A percentile compares a stretch with the other conserved stretches of the same genome.
These are phyloP conservation scores for Eimeria zaria DNA, from an alignment of 169 alveolate genomes.

Conservation along the genomic window DNA sequence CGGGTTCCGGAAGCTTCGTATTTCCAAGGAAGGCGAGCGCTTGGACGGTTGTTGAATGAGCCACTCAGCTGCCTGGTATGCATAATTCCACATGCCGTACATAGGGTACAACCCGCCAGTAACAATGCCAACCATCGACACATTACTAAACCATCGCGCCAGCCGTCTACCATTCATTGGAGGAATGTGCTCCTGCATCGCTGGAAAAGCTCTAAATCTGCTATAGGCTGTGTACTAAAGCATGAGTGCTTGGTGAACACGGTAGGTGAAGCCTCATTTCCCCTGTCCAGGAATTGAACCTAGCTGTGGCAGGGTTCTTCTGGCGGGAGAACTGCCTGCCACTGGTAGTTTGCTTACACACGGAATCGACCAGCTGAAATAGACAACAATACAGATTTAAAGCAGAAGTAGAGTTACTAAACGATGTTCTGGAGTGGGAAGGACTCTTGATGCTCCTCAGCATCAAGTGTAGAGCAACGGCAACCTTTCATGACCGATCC, in stretches of 20 bases:
- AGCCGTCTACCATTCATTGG: not conserved
- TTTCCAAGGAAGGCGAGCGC: not conserved
- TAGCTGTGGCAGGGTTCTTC: not conserved
- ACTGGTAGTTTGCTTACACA: not conserved
- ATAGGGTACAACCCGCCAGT: not conserved
- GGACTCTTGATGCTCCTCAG: not conserved
- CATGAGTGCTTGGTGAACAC: not conserved
- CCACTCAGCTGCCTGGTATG: not conserved
- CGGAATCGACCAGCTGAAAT: not conserved
- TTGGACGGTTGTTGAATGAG: not conserved
- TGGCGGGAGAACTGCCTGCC: not conserved
- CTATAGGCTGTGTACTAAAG: not conserved
- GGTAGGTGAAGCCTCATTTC: not conserved
- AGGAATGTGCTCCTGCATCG: not conserved
- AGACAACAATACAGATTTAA: not conserved
- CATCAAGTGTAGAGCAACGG: not conserved
- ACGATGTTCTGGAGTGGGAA: not conserved
- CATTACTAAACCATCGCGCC: not conserved
- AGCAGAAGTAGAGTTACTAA: not conserved
- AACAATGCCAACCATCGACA: not conserved
- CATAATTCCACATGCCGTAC: not conserved
- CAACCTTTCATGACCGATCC: not conserved
- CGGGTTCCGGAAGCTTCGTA: not conserved
- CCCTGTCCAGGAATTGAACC: not conserved
- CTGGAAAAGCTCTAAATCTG: not conserved